These are phyloP conservation scores for Lactarius vividus DNA, from an alignment of 768 basidiomycete genomes.

Conservation along the genomic window DNA sequence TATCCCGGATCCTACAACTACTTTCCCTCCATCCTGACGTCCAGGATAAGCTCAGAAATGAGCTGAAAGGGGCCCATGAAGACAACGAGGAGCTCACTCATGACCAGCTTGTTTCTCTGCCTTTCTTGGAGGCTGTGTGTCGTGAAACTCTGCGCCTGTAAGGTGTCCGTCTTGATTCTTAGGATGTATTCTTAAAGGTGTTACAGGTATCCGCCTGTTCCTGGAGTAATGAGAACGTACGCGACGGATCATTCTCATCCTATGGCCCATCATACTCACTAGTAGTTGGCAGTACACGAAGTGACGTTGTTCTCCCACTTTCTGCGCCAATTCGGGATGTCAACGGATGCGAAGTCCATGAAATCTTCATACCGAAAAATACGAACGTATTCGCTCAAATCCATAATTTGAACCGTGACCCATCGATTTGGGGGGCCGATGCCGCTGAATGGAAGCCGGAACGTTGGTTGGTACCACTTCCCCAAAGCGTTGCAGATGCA, in stretches of 20 bases:
- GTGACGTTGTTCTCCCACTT: background rate
- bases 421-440: constrained; percentile 42
- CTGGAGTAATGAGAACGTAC: background rate
- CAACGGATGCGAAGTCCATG: background rate
- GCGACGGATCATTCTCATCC: background rate
- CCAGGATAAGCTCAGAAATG: too few species aligned
- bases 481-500: constrained; percentile 30
- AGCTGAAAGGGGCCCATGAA: constrained; percentile 9
- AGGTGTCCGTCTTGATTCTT: constrained; percentile 9
- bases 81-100: constrained; percentile 32
- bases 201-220: background rate
- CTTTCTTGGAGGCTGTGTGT: constrained; percentile 38
- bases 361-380: constrained; percentile 32
- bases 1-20: constrained; percentile 28
- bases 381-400: constrained; percentile 32
- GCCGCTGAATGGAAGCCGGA: constrained; percentile 44
- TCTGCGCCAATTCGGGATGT: background rate
- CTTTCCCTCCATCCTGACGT: constrained; percentile 29
- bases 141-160: constrained; percentile 27
- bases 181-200: background rate
- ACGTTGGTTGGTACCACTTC: constrained; percentile 38
- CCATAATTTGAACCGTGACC: constrained; percentile 34
- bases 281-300: background rate
- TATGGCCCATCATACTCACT: background rate
- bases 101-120: constrained; percentile 35